These are phyloP conservation scores for Cladosporium phlei DNA, from an alignment of 2,329 filamentous ascomycete species.

Conservation along the genomic window DNA sequence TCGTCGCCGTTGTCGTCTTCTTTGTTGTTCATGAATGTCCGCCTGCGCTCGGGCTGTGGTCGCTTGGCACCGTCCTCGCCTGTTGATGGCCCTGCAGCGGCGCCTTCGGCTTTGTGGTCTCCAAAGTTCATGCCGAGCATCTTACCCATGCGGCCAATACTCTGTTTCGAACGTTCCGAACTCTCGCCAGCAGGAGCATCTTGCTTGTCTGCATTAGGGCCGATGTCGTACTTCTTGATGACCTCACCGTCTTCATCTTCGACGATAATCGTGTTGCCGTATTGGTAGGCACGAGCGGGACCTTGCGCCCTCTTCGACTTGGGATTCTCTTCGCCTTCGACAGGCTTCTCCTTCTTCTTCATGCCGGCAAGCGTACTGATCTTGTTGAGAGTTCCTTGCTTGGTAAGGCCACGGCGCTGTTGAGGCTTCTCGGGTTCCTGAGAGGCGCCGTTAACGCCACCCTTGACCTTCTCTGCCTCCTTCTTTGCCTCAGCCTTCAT, in stretches of 20 bases:
- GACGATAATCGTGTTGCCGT: constrained; percentile 84
- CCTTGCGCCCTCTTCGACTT: constrained; percentile 54
- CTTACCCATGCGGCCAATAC: constrained; percentile 49
- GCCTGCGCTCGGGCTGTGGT: constrained; percentile 3
- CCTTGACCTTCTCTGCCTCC: constrained; percentile 67
- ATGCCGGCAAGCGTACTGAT: constrained; percentile 26
- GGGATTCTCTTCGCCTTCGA: constrained; percentile 26
- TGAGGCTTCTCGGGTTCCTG: constrained; percentile 38
- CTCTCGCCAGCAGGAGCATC: neutral
- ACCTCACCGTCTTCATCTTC: constrained; percentile 85
- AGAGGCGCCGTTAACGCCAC: constrained; percentile 52
- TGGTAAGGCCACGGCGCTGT: constrained; percentile 36
- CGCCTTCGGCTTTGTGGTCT: constrained; percentile 20
- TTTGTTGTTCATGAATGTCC: constrained; percentile 4
- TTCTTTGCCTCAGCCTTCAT: constrained; percentile 34
- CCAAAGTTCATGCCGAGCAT: constrained; percentile 43
- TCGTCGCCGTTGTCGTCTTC: constrained; percentile 56
- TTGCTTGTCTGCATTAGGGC: constrained; percentile 19
- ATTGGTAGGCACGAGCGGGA: constrained; percentile 78
- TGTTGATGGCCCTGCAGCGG: constrained; percentile 16
- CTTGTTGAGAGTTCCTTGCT: constrained; percentile 38
- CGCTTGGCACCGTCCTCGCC: neutral
- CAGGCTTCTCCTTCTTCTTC: constrained; percentile 11
- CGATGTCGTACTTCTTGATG: constrained; percentile 73
- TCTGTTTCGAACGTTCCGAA: constrained; percentile 35